Base-by-base conservation (phyloP, 2,329 filamentous ascomycete genomes). In the Sclerotinia minor region DNA sequence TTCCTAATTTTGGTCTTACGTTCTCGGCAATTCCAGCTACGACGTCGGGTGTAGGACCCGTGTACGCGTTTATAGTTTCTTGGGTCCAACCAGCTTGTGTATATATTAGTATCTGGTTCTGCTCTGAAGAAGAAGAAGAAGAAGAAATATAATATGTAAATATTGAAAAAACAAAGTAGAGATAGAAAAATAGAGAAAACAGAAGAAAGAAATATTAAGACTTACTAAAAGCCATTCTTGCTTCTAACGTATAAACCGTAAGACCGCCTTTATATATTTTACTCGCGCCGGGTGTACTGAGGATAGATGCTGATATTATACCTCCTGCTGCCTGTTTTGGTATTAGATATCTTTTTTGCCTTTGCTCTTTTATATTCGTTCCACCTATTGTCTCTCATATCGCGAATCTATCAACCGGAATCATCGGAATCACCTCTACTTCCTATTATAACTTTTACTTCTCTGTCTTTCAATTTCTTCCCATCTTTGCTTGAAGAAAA, bases 191-290 rank as follows among this genome's bases (percentile, higher is more conserved):
- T 13, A 32, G 38, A 21, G 6, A 60, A 66, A 9, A 29, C 5
- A 29, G 29, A 29, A 29, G 29, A 29, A 29, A 29, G 9, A 3
- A 24, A 32, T 1, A 7, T 24, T 8, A 24, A 24, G 58, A 68
- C 5, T 35, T 72, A 77, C 76, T 75, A 65, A 74, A 77, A 4
- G 71, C 70, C 38, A 75, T 71, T 21, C 76, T 69, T 3, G 76
- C 76, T 69, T 76, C 73, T 2, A 77, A 58, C 0, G 76, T 77
- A 44, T 77, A 77, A 1, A 77, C 67, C 73, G 86, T 89, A 45
- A 88, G 77, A n/a, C 87, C 87, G 67, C 87, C 87, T 71, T 82
- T 82, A 80, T 87, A 89, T 75, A 86, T 81, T 19, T 77, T 76
- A 7, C 82, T 85, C 24, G 87, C 86, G 49, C 87, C 87, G 0